Conservation (phyloP, 257 asterid genomes). For the Jacaranda mimosifolia region DNA sequence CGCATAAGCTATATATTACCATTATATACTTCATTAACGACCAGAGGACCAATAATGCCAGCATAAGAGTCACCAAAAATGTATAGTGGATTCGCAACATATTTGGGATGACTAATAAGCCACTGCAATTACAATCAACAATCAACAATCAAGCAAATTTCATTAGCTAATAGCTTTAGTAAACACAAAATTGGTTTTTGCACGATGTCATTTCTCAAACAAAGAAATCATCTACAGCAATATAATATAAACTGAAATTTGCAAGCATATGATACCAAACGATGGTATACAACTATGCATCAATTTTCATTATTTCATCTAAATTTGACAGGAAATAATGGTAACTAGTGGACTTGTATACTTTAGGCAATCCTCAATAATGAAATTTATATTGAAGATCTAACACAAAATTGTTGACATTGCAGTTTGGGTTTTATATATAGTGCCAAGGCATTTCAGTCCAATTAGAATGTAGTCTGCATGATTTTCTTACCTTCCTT, state of each 20-base stretch:
- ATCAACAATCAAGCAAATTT: background rate
- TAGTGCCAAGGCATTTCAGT: too few relatives aligned
- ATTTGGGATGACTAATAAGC: slow-evolving; percentile 39
- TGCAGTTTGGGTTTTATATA: too few relatives aligned
- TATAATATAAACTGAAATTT: too few relatives aligned
- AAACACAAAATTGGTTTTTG: too few relatives aligned
- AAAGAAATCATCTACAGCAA: too few relatives aligned
- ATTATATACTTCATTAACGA: slow-evolving; percentile 16
- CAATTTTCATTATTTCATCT: too few relatives aligned
- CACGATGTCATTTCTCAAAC: too few relatives aligned
- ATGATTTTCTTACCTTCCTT: slow-evolving; percentile 24
- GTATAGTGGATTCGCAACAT: slow-evolving; percentile 33
- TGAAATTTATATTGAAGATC: background rate
- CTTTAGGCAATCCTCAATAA: background rate
- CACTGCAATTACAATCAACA: slow-evolving; percentile 35
- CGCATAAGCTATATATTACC: background rate
- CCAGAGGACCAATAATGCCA: slow-evolving; percentile 24
- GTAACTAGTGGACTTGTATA: too few relatives aligned
- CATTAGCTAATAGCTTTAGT: background rate
- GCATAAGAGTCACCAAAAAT: slow-evolving; percentile 38
- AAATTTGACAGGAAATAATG: too few relatives aligned
- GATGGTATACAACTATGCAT: too few relatives aligned
- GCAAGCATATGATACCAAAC: too few relatives aligned
- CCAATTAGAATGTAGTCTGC: background rate
- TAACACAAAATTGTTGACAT: background rate